Evolutionary conservation across 208 protist genomes (phyloP).

Genomic region (Leishmania tarentolae): DNA sequence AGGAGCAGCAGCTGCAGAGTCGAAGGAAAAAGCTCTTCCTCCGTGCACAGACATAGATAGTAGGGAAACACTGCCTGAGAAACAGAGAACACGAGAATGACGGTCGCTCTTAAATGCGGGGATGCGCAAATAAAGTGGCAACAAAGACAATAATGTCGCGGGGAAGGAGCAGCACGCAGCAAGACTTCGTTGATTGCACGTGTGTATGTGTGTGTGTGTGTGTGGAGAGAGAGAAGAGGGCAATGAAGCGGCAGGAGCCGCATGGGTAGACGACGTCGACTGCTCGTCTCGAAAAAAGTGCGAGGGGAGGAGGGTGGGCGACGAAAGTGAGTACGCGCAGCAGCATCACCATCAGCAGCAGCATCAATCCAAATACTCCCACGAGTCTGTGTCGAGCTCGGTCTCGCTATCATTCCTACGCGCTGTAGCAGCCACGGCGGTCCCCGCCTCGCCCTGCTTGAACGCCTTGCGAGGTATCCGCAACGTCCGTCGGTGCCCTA

Average conservation of each 20-base stretch:
- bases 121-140: background rate
- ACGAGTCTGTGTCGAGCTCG: constrained; percentile 28
- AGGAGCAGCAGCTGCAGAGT: background rate
- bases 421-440: background rate
- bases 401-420: background rate
- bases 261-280: background rate
- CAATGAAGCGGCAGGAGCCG: background rate
- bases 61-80: background rate
- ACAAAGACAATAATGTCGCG: no score
- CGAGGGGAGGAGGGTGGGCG: background rate
- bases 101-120: background rate
- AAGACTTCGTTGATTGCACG: background rate
- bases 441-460: background rate
- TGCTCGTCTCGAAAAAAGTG: background rate
- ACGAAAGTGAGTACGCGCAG: background rate
- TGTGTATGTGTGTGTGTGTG: no score
- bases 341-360: background rate
- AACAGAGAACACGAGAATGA: background rate
- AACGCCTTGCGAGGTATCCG: background rate
- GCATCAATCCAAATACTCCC: constrained; percentile 33
- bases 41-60: background rate
- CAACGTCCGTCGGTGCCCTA: constrained; percentile 6
- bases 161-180: no score
- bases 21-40: background rate
- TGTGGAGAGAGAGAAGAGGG: background rate